Evolutionary conservation across 2,329 filamentous ascomycete species (phyloP), one percentile per base, ranked within the genome.

Genomic region (Fusarium burgessii): DNA sequence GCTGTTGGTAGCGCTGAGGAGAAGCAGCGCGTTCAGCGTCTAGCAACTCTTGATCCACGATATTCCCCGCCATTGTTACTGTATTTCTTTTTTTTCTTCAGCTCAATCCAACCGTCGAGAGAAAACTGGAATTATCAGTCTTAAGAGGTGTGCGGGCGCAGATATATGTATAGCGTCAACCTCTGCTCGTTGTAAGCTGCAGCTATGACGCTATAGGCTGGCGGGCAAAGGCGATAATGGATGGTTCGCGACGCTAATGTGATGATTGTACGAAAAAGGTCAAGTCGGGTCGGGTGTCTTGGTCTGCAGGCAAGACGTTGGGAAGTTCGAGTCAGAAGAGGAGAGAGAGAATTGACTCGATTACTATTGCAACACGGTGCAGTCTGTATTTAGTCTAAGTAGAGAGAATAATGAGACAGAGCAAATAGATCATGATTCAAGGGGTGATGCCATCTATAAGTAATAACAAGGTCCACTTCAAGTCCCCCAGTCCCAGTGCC

Each of bases 1-100:
- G 83, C 51, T 69, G 78, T 18, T 77, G 78, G 65, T 83, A 80
- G 62, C 68, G 78, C 29, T 76, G 76, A 18, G 83, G 84, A 43
- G 82, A 84, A 50, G 89, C 89, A 71, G 87, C 86, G 63, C 78
- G 81, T 80, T 92, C 90, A 43, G 87, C 86, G 36, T 79, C 82
- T 68, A 82, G 78, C 74, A 91, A 78, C 68, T 87, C 84, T 64
- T 82, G 82, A 77, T 91, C 89, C 73, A 88, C 81, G 66, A 83
- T 81, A 77, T 90, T 83, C 81, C 87, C 83, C 15, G 76, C 64
- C 81, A 83, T 83, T 62, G 71, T 74, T 38, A 54, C 38, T 56
- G 40, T 38, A 14, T 62, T 23, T 11, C 29, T 29, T 59, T 27
- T 27, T 49, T 18, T 32, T 17, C 23, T 25, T 47, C 17, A n/a